These are phyloP conservation scores for Grosmannia huntii DNA, from an alignment of 2,329 filamentous ascomycete genomes.

Conservation along the genomic window DNA sequence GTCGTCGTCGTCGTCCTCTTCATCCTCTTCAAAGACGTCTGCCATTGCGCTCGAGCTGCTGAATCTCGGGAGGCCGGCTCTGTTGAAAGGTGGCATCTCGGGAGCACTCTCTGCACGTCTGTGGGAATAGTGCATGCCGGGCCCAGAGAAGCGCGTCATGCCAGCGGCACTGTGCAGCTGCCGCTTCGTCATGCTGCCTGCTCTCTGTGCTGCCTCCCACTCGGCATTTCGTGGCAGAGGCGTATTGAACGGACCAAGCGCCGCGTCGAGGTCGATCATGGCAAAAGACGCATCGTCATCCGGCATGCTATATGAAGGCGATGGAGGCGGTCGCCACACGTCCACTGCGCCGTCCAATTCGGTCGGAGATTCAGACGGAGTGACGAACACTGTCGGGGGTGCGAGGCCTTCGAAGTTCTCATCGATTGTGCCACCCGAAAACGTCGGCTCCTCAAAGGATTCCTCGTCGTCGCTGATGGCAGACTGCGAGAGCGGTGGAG, in stretches of 20 bases:
- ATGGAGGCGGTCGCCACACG: conserved; percentile 25
- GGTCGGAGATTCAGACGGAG: conserved; percentile 23
- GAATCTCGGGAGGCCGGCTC: conserved; percentile 47
- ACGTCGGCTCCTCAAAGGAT: conserved; percentile 13
- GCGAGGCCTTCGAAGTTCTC: not conserved
- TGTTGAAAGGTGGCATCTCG: conserved; percentile 64
- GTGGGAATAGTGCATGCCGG: conserved; percentile 61
- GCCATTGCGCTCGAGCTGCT: conserved; percentile 64
- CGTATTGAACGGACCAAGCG: conserved; percentile 83
- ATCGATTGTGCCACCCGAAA: conserved; percentile 18
- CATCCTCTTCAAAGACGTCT: conserved; percentile 78
- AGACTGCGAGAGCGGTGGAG: conserved; percentile 23
- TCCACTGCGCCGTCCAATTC: conserved; percentile 10
- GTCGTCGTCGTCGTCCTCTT: conserved; percentile 35
- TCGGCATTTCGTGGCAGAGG: conserved; percentile 50
- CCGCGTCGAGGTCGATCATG: conserved; percentile 89
- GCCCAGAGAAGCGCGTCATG: conserved; percentile 54
- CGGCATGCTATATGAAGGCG: conserved; percentile 16
- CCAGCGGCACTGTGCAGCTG: conserved; percentile 66
- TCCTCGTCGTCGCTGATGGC: conserved; percentile 19
- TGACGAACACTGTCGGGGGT: conserved; percentile 24
- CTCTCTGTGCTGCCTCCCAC: conserved; percentile 53
- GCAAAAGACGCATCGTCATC: conserved; percentile 58
- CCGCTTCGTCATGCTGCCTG: conserved; percentile 44
- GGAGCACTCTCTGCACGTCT: conserved; percentile 70